Evolutionary conservation across 768 basidiomycete species (phyloP).

Genomic region (Phylloporus sp.): DNA sequence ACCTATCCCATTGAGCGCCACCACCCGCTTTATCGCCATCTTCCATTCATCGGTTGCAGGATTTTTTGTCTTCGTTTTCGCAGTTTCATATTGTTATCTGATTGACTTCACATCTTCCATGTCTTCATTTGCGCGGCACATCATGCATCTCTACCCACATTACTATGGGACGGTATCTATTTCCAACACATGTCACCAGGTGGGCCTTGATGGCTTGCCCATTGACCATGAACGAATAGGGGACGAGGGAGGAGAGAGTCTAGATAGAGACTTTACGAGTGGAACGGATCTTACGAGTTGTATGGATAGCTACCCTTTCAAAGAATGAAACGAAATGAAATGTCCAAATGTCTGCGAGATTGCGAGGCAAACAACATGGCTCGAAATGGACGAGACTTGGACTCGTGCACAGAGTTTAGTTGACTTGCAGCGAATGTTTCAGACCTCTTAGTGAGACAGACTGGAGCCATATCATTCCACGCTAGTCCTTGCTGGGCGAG

Average conservation of each 20-base stretch:
- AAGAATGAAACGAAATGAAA: slow-evolving; percentile 48
- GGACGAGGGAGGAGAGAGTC: slow-evolving; percentile 10
- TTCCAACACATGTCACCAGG: slow-evolving; percentile 24
- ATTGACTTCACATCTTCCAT: slow-evolving; percentile 20
- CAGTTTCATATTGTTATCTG: slow-evolving; percentile 26
- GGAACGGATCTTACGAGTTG: slow-evolving; percentile 19
- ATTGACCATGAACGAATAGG: slow-evolving; percentile 9
- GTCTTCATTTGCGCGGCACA: slow-evolving; percentile 19
- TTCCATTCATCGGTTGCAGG: slow-evolving; percentile 5
- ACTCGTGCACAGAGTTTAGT: no score
- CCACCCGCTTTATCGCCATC: slow-evolving; percentile 1
- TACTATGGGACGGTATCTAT: slow-evolving; percentile 29
- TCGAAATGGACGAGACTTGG: not conserved
- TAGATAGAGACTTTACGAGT: slow-evolving; percentile 15
- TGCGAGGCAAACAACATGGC: not conserved
- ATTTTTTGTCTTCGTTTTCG: slow-evolving; percentile 14
- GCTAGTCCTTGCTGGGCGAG: slow-evolving; percentile 16
- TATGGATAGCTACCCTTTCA: slow-evolving; percentile 22
- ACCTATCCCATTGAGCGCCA: not conserved
- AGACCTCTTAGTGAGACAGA: not conserved
- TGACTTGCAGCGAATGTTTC: slow-evolving; percentile 14
- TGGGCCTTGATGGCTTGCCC: slow-evolving; percentile 17
- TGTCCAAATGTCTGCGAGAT: slow-evolving; percentile 12
- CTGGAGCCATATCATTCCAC: not conserved
- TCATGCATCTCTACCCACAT: slow-evolving; percentile 29